phyloP scores from a whole-genome alignment of 2,329 filamentous ascomycete genomes.

The Calycina herbarum region DNA sequence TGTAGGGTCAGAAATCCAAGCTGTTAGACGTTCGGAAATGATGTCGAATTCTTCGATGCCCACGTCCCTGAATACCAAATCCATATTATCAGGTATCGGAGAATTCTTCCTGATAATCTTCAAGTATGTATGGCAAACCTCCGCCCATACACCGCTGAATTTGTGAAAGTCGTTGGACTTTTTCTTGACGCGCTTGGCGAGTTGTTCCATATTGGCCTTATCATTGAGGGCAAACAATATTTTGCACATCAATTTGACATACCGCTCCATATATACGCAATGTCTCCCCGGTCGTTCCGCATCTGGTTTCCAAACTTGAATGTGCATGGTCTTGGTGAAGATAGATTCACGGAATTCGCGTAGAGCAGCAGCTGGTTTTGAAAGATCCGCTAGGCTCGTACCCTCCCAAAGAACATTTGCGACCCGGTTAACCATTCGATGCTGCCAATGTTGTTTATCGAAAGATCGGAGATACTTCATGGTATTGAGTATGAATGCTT shows the following conservation, averaged over 20 bases:
- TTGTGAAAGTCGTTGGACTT: slow-evolving; percentile 54
- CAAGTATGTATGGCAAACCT: slow-evolving; percentile 36
- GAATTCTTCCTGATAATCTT: slow-evolving; percentile 56
- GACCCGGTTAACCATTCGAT: slow-evolving; percentile 65
- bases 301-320: slow-evolving; percentile 74
- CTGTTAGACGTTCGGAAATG: slow-evolving; percentile 59
- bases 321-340: slow-evolving; percentile 72
- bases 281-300: slow-evolving; percentile 68
- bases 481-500: slow-evolving; percentile 54
- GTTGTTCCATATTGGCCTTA: slow-evolving; percentile 59
- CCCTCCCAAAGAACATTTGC: slow-evolving; percentile 63
- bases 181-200: slow-evolving; percentile 64
- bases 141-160: slow-evolving; percentile 32
- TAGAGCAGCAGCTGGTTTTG: slow-evolving; percentile 55
- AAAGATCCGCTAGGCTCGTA: slow-evolving; percentile 44
- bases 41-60: slow-evolving; percentile 64
- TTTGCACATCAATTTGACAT: slow-evolving; percentile 64
- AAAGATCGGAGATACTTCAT: slow-evolving; percentile 41
- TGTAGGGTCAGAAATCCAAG: slow-evolving; percentile 53
- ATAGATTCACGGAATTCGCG: slow-evolving; percentile 68
- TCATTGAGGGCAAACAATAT: slow-evolving; percentile 63
- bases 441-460: slow-evolving; percentile 75
- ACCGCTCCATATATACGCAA: slow-evolving; percentile 72
- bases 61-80: slow-evolving; percentile 66
- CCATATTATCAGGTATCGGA: slow-evolving; percentile 58